Base-by-base conservation (phyloP, 768 basidiomycete genomes). In the Solioccasus polychromus region DNA sequence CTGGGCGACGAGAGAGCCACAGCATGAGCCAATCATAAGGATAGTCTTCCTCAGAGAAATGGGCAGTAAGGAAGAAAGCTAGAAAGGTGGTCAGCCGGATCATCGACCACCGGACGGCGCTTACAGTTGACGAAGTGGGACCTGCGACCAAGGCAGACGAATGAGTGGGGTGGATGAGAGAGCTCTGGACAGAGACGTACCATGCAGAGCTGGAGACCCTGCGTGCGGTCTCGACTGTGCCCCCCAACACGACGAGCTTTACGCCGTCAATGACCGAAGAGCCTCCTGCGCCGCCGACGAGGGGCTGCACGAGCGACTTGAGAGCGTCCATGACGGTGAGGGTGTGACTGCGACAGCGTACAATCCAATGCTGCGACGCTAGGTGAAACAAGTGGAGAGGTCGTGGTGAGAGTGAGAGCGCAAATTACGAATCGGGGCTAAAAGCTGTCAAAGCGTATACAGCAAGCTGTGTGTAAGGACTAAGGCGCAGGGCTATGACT, bases 1-100 rank as follows among this genome's bases (percentile, higher is more conserved):
- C 88, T 32, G 88, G 76, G 71, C 86, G 77, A 41, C 87, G 82
- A 34, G 87, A 87, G 39, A 92, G 79, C 88, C 88, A 92, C 25
- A 90, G 76, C 86, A 91, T 91, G 42, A 92, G 76, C 88, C 88
- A 92, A 68, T 92, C 88, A 55, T 90, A 92, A 4, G 88, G 89
- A 52, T 87, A 87, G 61, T 92, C 89, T 66, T 92, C 89, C 68
- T 92, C 89, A 53, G 82, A 85, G 71, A 92, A 92, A 67, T 91
- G 86, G 8, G 89, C 89, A 14, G 89, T 92, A 41, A 92, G 79
- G 80, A 91, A 92, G 76, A 87, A 87, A 0, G 85, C 84, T 85
- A 11, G 35, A 22, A 15, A 0, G 12, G 46, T 17, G 7, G 31
- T 59, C 18, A 57, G 51, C 14, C 2, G 47, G 44, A 46, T 23